phyloP scores from a whole-genome alignment of 768 basidiomycete genomes.

The Gloeophyllum trabeum region DNA sequence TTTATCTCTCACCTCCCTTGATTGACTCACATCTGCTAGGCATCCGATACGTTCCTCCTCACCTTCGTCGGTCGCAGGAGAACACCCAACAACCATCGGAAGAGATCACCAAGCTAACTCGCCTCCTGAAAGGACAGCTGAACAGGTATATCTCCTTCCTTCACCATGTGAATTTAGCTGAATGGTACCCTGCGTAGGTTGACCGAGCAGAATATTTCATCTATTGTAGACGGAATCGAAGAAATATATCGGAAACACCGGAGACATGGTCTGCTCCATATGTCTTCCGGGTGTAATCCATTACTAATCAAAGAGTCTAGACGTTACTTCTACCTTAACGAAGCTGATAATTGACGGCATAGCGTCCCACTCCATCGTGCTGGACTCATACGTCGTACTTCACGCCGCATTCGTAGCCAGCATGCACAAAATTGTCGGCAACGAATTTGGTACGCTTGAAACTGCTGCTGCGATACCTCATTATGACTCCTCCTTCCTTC shows the following conservation, averaged over 20 bases:
- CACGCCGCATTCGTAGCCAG: slow-evolving; percentile 79
- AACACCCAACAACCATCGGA: slow-evolving; percentile 22
- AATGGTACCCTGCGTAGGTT: slow-evolving; percentile 27
- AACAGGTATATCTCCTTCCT: slow-evolving; percentile 48
- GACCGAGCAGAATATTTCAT: slow-evolving; percentile 81
- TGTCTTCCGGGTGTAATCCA: not conserved
- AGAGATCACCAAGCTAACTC: slow-evolving; percentile 43
- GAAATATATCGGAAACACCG: slow-evolving; percentile 65
- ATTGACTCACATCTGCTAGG: slow-evolving; percentile 11
- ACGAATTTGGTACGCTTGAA: slow-evolving; percentile 72
- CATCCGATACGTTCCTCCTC: slow-evolving; percentile 71
- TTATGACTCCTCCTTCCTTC: not conserved
- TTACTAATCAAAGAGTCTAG: slow-evolving; percentile 24
- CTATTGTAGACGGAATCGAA: slow-evolving; percentile 65
- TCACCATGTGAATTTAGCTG: too few relatives aligned
- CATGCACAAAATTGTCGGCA: slow-evolving; percentile 69
- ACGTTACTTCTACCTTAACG: slow-evolving; percentile 74
- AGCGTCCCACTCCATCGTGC: slow-evolving; percentile 64
- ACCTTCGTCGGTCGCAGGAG: slow-evolving; percentile 43
- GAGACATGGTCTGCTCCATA: slow-evolving; percentile 48
- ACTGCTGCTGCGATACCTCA: not conserved
- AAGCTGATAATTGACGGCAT: slow-evolving; percentile 70
- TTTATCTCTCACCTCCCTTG: not conserved
- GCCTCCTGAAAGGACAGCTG: slow-evolving; percentile 77
- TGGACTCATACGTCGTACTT: slow-evolving; percentile 85